Evolutionary conservation across 2,329 filamentous ascomycete genomes (phyloP), one percentile per base, ranked within the genome.

Genomic region (Hypocreales sp.): DNA sequence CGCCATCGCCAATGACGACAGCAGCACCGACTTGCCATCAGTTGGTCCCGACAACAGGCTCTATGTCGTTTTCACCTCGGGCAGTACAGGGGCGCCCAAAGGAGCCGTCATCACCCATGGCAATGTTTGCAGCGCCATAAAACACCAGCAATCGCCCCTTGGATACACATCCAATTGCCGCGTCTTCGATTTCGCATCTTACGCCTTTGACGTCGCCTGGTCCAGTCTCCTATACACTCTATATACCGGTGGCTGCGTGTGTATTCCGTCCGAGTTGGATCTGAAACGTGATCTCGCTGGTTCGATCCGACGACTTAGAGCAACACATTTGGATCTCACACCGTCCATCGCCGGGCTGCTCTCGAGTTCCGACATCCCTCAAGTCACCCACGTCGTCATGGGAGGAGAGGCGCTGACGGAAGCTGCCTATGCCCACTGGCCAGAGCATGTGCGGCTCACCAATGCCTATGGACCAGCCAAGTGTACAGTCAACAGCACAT

Each of bases 141-240:
- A 26, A 20, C 35, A 27, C 32, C 36, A 23, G 10, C 25, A 29
- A 3, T 30, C 32, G 8, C 18, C 32, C 3, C 30, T 31, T 8
- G 24, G 32, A 5, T 32, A 37, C 19, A 37, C 22, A 26, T 26
- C 15, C 10, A 18, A 15, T 24, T 25, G 22, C 4, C 49, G 52
- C 6, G 52, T 57, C 16, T 48, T 57, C 20, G 53, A 60, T 32
- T 58, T 58, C 29, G 50, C 53, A 4, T 56, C 58, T 2, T 63
- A 65, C 35, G 60, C 60, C 6, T 66, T 65, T 30, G 62, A 67
- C 31, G 59, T 60, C 25, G 58, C 56, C 28, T 54, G 64, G 12
- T 53, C 58, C 33, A 61, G 60, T 32, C 61, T 66, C 46, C 55
- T 64, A 15, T 60, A 56, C 28, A n/a, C n/a, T n/a, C n/a, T n/a